Percentiles rank a stretch among this genome's conserved stretches.
phyloP scores from a whole-genome alignment of 768 basidiomycete species.

The Suillus lakei region DNA sequence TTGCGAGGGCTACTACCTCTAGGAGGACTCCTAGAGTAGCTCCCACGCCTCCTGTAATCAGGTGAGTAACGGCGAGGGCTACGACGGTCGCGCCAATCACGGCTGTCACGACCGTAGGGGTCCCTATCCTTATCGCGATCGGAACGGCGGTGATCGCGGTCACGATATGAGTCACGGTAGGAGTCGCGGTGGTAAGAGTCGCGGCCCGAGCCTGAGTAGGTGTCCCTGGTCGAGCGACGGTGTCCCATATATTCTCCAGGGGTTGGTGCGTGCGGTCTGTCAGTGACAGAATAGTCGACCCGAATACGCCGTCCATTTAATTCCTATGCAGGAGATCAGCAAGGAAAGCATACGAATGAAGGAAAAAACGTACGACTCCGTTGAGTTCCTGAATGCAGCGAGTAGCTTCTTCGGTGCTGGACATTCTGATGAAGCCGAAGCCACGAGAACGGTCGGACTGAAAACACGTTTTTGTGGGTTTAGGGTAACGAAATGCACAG shows the following conservation, averaged over 20 bases:
- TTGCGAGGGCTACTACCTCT: conserved; percentile 65
- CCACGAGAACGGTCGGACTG: conserved; percentile 96
- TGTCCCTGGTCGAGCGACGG: conserved; percentile 60
- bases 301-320: conserved; percentile 95
- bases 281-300: conserved; percentile 95
- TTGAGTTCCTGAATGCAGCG: conserved; percentile 90
- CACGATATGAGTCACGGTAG: conserved; percentile 49
- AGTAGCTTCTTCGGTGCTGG: conserved; percentile 82
- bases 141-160: conserved; percentile 46
- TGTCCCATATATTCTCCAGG: conserved; percentile 99
- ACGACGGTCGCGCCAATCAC: conserved; percentile 83
- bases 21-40: conserved; percentile 82
- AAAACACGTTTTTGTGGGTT: conserved; percentile 26
- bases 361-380: conserved; percentile 71
- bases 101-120: conserved; percentile 69
- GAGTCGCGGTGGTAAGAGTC: conserved; percentile 53
- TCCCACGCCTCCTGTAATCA: conserved; percentile 74
- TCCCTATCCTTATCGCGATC: conserved; percentile 58
- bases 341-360: neutral
- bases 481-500: conserved; percentile 10
- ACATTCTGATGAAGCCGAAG: conserved; percentile 98
- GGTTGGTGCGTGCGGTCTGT: conserved; percentile 92
- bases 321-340: conserved; percentile 54
- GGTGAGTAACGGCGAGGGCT: conserved; percentile 79
- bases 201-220: conserved; percentile 43